Evolutionary conservation across 768 basidiomycete genomes (phyloP).

Genomic region (Naganishia kalamii): DNA sequence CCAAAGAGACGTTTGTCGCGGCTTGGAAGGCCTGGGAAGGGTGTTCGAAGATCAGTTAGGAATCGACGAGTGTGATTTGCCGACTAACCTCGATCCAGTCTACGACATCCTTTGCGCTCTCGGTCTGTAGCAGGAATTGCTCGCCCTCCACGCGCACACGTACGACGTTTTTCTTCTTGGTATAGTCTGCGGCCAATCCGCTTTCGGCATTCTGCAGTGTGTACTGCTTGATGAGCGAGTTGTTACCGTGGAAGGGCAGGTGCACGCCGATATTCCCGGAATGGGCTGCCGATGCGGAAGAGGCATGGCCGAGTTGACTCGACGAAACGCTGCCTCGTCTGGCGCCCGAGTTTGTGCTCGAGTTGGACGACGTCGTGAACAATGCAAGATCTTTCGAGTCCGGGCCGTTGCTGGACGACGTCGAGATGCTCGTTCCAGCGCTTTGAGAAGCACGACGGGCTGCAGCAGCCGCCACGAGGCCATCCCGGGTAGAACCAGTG

Average conservation of each 20-base stretch:
- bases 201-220: conserved; percentile 86
- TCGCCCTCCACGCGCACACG: conserved; percentile 86
- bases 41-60: background rate
- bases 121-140: conserved; percentile 90
- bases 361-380: conserved; percentile 21
- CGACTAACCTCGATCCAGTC: conserved; percentile 84
- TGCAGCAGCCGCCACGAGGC: conserved; percentile 12
- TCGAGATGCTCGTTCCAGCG: conserved; percentile 4
- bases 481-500: background rate
- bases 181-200: conserved; percentile 88
- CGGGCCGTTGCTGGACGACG: background rate
- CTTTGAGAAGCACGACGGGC: conserved; percentile 23
- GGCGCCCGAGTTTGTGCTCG: background rate
- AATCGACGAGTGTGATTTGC: background rate
- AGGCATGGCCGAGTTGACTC: conserved; percentile 15
- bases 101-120: conserved; percentile 74
- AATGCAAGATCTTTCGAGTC: conserved; percentile 27
- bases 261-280: conserved; percentile 23
- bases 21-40: conserved; percentile 71
- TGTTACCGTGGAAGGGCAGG: conserved; percentile 41
- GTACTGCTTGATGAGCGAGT: conserved; percentile 61
- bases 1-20: conserved; percentile 81
- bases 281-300: conserved; percentile 1
- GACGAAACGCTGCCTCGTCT: conserved; percentile 11
- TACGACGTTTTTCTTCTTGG: conserved; percentile 89